These are phyloP conservation scores for Aspergillus sergii DNA, from an alignment of 2,329 filamentous ascomycete genomes.

Conservation along the genomic window DNA sequence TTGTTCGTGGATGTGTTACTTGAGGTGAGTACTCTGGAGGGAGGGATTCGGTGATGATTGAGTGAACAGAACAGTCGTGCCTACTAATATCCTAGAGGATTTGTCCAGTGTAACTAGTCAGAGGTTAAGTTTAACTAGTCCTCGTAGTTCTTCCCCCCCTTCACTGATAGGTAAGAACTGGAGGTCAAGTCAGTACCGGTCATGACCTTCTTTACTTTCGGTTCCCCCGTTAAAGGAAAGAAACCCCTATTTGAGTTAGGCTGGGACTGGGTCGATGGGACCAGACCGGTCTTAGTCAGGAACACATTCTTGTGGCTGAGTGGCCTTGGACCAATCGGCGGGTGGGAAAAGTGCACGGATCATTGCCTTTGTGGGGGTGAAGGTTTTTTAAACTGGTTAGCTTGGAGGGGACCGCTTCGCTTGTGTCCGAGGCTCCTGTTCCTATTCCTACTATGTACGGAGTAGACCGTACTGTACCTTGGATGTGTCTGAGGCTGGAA, in stretches of 20 bases:
- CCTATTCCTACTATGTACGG: background rate
- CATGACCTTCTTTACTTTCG: background rate
- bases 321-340: background rate
- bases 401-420: background rate
- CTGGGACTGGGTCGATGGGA: background rate
- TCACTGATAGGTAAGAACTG: background rate
- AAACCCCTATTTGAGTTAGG: conserved; percentile 1
- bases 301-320: conserved; percentile 1
- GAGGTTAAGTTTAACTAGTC: conserved; percentile 4
- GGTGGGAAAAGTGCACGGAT: background rate
- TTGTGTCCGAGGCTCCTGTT: background rate
- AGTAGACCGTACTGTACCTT: background rate
- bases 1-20: background rate
- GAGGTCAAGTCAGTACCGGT: background rate
- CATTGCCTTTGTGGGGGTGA: background rate
- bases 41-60: background rate
- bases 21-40: background rate
- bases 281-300: background rate
- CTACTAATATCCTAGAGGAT: background rate
- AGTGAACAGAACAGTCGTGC: background rate
- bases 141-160: background rate
- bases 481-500: background rate
- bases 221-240: background rate
- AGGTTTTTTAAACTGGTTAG: background rate
- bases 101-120: background rate